phyloP scores from a whole-genome alignment of 768 basidiomycete genomes.

The Boletus speciosus region DNA sequence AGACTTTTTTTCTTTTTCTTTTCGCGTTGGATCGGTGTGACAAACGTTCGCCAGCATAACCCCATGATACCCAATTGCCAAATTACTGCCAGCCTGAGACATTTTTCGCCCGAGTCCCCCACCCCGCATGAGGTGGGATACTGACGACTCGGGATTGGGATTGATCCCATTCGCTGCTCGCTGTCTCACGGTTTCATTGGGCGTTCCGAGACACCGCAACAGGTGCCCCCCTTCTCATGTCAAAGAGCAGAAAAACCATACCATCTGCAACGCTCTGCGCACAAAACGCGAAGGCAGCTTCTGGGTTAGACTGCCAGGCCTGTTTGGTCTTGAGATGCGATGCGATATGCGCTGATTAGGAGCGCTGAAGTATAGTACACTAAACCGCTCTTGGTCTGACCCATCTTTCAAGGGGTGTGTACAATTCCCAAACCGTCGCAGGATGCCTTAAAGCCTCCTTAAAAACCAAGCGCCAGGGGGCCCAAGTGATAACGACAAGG shows the following conservation, averaged over 20 bases:
- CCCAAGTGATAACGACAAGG: not conserved
- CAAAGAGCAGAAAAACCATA: not conserved
- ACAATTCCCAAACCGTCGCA: not conserved
- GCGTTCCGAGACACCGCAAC: not conserved
- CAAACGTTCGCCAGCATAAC: constrained; percentile 1
- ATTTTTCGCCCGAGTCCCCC: not conserved
- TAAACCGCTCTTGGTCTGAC: not conserved
- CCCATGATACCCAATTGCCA: constrained; percentile 7
- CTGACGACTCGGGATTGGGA: not conserved
- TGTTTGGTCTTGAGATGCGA: not conserved
- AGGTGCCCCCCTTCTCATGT: not conserved
- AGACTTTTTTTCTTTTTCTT: constrained; percentile 2
- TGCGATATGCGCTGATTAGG: not conserved
- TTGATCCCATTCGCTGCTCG: not conserved
- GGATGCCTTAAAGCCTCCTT: not conserved
- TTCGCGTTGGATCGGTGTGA: constrained; percentile 9
- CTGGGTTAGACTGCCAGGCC: not conserved
- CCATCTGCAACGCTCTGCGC: not conserved
- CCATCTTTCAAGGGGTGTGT: not conserved
- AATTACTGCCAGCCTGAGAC: constrained; percentile 2
- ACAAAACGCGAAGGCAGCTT: not conserved
- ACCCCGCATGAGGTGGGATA: constrained; percentile 3
- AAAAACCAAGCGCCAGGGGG: not conserved
- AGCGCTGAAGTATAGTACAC: not conserved
- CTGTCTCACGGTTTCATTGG: not conserved